A percentile compares a stretch with the other conserved stretches of the same genome.
Conservation (phyloP, 1,139 yeast species). For the Suhomyces yuchorum region DNA sequence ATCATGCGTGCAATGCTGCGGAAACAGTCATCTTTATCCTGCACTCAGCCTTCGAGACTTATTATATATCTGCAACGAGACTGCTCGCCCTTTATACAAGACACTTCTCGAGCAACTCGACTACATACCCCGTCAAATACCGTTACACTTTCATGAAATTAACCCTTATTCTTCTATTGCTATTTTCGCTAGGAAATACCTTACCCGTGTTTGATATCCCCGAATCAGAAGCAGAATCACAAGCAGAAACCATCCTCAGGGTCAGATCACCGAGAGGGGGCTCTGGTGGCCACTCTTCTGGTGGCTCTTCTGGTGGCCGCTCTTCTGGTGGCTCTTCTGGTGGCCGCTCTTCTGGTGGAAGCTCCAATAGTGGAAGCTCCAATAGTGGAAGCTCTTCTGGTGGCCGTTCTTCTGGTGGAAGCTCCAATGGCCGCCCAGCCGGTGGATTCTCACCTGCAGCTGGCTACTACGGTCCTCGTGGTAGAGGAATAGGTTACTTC, state of each 20-base stretch:
- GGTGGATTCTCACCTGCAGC: background rate
- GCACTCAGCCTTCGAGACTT: background rate
- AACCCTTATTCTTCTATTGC: background rate
- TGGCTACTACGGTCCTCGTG: slow-evolving; percentile 2
- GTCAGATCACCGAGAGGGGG: background rate
- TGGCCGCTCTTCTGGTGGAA: background rate
- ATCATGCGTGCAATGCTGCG: background rate
- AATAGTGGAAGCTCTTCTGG: background rate
- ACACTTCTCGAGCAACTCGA: background rate
- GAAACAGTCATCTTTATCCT: background rate
- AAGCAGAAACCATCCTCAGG: background rate
- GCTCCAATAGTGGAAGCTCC: background rate
- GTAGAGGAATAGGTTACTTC: background rate
- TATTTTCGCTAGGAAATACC: background rate
- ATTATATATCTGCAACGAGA: background rate
- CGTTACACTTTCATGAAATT: background rate
- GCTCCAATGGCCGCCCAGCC: background rate
- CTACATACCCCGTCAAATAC: background rate
- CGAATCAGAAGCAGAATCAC: background rate
- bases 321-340: background rate
- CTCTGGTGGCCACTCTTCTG: background rate
- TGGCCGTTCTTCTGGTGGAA: background rate
- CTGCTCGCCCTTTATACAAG: background rate
- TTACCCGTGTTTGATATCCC: background rate
- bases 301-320: background rate